phyloP scores from a whole-genome alignment of 768 basidiomycete species.

The Boletales sp. region DNA sequence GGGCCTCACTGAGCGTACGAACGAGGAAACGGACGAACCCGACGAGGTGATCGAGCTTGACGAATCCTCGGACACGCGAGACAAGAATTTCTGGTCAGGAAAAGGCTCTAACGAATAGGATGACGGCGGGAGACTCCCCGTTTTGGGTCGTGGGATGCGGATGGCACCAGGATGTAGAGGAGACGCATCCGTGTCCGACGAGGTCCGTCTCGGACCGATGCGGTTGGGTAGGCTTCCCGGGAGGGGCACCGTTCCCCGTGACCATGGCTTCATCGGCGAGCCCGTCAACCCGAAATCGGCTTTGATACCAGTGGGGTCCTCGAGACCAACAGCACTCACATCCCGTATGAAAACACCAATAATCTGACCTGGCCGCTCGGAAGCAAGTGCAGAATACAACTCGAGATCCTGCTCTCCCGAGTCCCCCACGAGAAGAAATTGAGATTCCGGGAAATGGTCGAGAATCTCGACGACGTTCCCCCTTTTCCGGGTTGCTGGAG shows the following conservation, averaged over 20 bases:
- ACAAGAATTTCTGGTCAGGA: slow-evolving; percentile 7
- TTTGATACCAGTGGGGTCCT: slow-evolving; percentile 59
- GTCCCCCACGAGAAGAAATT: slow-evolving; percentile 87
- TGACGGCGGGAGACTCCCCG: slow-evolving; percentile 10
- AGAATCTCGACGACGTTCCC: slow-evolving; percentile 76
- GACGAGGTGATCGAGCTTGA: slow-evolving; percentile 19
- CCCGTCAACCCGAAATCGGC: background rate
- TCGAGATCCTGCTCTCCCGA: slow-evolving; percentile 95
- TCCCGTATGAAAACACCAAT: slow-evolving; percentile 83
- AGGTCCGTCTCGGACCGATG: slow-evolving; percentile 12
- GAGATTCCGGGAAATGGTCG: slow-evolving; percentile 65
- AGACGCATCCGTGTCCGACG: slow-evolving; percentile 19
- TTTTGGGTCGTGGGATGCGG: slow-evolving; percentile 13
- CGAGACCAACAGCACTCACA: slow-evolving; percentile 45
- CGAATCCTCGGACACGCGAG: slow-evolving; percentile 25
- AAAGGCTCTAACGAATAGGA: slow-evolving; percentile 10
- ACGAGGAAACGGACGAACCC: slow-evolving; percentile 20
- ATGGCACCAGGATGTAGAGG: slow-evolving; percentile 5
- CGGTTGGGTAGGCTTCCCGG: slow-evolving; percentile 1
- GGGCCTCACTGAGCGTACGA: slow-evolving; percentile 5
- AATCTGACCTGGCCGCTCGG: slow-evolving; percentile 65
- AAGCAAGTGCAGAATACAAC: slow-evolving; percentile 76
- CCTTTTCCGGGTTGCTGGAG: slow-evolving; percentile 81
- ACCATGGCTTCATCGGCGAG: slow-evolving; percentile 4
- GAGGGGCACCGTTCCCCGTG: slow-evolving; percentile 7